Percentiles rank a stretch among this genome's conserved stretches.
These are phyloP conservation scores for Cordyceps cicadae DNA, from an alignment of 2,329 filamentous ascomycete species.

Conservation along the genomic window DNA sequence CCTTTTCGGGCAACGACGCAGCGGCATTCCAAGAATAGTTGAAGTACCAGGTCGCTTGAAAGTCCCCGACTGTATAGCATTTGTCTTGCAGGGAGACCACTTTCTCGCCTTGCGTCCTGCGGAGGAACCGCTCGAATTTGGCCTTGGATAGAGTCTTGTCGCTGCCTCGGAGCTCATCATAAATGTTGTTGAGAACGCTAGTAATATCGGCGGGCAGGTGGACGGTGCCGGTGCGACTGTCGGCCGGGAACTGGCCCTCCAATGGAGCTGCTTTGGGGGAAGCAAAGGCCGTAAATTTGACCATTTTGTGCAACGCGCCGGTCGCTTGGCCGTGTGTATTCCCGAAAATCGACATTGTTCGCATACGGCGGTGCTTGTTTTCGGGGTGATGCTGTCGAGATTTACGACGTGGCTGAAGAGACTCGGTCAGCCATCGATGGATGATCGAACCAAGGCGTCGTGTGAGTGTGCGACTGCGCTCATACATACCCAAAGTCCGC, in stretches of 20 bases:
- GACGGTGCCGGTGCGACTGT: slow-evolving; percentile 21
- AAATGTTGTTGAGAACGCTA: slow-evolving; percentile 40
- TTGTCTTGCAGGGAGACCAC: slow-evolving; percentile 29
- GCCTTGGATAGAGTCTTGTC: slow-evolving; percentile 24
- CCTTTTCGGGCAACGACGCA: slow-evolving; percentile 39
- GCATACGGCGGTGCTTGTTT: slow-evolving; percentile 22
- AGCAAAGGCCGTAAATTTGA: slow-evolving; percentile 26
- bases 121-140: slow-evolving; percentile 42
- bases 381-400: neutral
- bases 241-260: slow-evolving; percentile 17
- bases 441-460: neutral
- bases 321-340: slow-evolving; percentile 26
- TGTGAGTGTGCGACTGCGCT: too few species aligned
- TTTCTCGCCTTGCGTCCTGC: slow-evolving; percentile 38
- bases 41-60: slow-evolving; percentile 40
- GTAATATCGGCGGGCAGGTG: slow-evolving; percentile 42
- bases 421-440: neutral
- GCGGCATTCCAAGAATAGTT: slow-evolving; percentile 36
- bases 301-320: slow-evolving; percentile 24
- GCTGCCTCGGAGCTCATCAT: slow-evolving; percentile 33
- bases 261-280: slow-evolving; percentile 22
- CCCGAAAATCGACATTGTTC: slow-evolving; percentile 33
- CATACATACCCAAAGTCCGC: slow-evolving; percentile 7
- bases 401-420: neutral
- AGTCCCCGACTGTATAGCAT: slow-evolving; percentile 38